Base-by-base conservation (phyloP, 2,329 filamentous ascomycete species). In the Calycina herbarum region DNA sequence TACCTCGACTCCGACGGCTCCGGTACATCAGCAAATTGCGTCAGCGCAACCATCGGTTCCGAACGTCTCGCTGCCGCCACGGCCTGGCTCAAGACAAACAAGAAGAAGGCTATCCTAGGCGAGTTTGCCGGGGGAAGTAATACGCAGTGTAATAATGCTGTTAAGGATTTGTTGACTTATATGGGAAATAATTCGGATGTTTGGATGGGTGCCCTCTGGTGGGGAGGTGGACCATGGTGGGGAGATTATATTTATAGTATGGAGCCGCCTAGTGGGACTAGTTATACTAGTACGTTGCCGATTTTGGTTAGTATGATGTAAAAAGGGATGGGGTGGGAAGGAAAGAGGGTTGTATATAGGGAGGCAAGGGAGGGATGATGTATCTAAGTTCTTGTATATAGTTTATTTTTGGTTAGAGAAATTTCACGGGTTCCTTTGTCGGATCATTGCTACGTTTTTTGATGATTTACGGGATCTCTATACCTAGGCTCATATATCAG, bases 1-100 rank as follows among this genome's bases (percentile, higher is more conserved):
- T 87, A 87, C 71, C 84, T 87, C 45, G 85, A 87, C 76, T 77
- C 76, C 0, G 84, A 86, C 66, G 81, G 82, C 62, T 83, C 80
- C 1, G 85, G 85, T 8, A 86, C 83, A 0, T 77, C 76, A 2
- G 77, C 76, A 2, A 76, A 77, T 33, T 87, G 85, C 72, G 83
- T 85, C 17, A 80, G 74, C 66, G 68, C 75, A 5, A 86, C 84
- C n/a, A 84, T 86, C 67, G 83, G 85, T 62, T 74, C 76, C 29
- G 81, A 86, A 69, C 78, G 85, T 4, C 75, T 87, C 20, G 68
- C 77, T 24, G 78, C 75, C 11, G 85, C 85, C 0, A 86, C 85
- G 0, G 70, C 78, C 57, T 87, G 85, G 85, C 76, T 86, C 60
- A 79, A 80, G 66, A 76, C 78, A 15, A 85, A 86, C 69, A 78